Base-by-base conservation (phyloP, 495 filamentous ascomycete genomes). In the Daldinia caldariorum region DNA sequence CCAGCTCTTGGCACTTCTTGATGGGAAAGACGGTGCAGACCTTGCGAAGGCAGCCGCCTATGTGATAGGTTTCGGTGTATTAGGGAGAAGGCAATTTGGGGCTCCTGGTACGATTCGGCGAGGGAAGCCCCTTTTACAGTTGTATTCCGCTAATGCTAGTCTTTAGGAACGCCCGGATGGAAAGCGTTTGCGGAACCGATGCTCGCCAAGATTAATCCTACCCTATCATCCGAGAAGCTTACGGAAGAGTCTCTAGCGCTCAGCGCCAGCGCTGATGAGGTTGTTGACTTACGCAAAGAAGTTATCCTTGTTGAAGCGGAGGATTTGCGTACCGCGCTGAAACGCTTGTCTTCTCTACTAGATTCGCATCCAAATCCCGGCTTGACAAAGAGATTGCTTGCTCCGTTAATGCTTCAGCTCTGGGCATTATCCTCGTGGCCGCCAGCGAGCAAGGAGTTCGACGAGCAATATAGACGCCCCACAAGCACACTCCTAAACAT, bases 341-440 rank as follows among this genome's bases (percentile, higher is more conserved):
- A 82, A 18, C 85, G 91, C 14, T 67, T 95, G 6, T 80, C 79
- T 34, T 79, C 80, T 6, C 76, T 95, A 6, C 72, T 89, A 1
- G 78, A 86, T 29, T 89, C 91, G 10, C 90, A 92, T 77, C 89
- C 90, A 0, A 90, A 93, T 67, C 89, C 91, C 3, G 88, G 88
- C 0, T 79, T 95, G n/a, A 85, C 88, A 16, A 93, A 89, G 74
- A 83, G 91, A 62, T 76, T 94, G 4, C 76, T 94, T 6, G 79
- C 82, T 35, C 90, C 87, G 0, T 77, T 92, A 41, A 75, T 91
- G 22, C 80, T 90, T n/a, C 85, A 88, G 0, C 79, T 94, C 1
- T 94, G 91, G 91, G 85, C 88, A 2, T 73, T 94, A 35, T 78
- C 85, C 18, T 86, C 84, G 13, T 91, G 86, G 79, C 74, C 84